These are phyloP conservation scores for Penicillium tannophilum DNA, from an alignment of 495 filamentous ascomycete genomes.

Conservation along the genomic window DNA sequence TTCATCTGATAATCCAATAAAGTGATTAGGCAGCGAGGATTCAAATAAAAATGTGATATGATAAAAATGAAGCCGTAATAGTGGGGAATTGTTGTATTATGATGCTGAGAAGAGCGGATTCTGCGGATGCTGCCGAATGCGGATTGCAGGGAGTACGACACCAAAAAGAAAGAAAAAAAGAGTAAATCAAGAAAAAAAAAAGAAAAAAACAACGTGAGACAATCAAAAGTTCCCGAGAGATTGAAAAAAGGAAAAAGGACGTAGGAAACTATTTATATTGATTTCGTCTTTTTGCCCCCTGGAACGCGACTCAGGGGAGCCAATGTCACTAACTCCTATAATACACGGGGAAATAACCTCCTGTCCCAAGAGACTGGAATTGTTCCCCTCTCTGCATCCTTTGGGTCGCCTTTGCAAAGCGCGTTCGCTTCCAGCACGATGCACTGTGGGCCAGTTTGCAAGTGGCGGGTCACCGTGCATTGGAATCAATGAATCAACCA, in stretches of 20 bases:
- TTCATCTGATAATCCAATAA: conserved; percentile 2
- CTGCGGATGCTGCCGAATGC: conserved; percentile 31
- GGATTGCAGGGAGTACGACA: conserved; percentile 21
- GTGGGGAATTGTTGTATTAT: conserved; percentile 19
- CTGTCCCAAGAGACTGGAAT: conserved; percentile 2
- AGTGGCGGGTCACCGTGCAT: conserved; percentile 46
- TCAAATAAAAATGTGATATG: background rate
- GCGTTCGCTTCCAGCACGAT: conserved; percentile 12
- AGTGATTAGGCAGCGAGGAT: background rate
- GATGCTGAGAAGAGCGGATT: conserved; percentile 24
- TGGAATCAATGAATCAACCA: conserved; percentile 28
- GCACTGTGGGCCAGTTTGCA: conserved; percentile 33
- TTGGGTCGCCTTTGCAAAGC: conserved; percentile 3
- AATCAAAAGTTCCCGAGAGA: background rate
- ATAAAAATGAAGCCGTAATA: background rate
- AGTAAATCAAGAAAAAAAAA: conserved; percentile 10
- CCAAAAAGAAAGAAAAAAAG: conserved; percentile 16
- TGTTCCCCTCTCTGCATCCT: conserved; percentile 5
- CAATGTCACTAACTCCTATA: background rate
- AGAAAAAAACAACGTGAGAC: conserved; percentile 5
- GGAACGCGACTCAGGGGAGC: conserved; percentile 11
- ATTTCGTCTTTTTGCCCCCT: background rate
- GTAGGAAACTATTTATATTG: conserved; percentile 10
- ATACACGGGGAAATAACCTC: background rate
- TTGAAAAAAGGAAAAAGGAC: background rate